These are phyloP conservation scores for Filosporella fistucella DNA, from an alignment of 495 filamentous ascomycete species.

Conservation along the genomic window DNA sequence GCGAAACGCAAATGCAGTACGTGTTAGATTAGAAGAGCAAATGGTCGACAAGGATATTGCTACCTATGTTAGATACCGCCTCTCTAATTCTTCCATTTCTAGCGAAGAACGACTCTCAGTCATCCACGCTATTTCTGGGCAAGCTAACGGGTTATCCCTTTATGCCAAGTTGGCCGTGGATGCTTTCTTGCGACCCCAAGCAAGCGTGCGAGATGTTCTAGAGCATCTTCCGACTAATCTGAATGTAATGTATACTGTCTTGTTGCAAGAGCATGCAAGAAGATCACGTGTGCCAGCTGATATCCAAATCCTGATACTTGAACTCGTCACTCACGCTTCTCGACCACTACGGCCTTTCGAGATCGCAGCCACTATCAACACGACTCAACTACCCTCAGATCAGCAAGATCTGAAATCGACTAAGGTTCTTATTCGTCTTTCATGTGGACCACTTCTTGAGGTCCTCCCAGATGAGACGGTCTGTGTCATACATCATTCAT, in stretches of 20 bases:
- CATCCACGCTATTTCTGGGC: not conserved
- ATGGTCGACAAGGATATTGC: slow-evolving; percentile 7
- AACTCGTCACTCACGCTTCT: slow-evolving; percentile 37
- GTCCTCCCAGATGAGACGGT: slow-evolving; percentile 46
- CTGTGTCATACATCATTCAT: slow-evolving; percentile 47
- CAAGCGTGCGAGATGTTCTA: not conserved
- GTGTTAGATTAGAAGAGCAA: slow-evolving; percentile 9
- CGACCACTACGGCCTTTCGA: slow-evolving; percentile 46
- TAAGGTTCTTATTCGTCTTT: slow-evolving; percentile 21
- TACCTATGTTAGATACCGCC: not conserved
- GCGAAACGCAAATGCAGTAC: slow-evolving; percentile 4
- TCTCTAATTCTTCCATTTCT: not conserved
- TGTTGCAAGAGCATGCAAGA: slow-evolving; percentile 33
- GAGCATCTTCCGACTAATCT: slow-evolving; percentile 28
- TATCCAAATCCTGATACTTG: slow-evolving; percentile 10
- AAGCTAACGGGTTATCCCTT: slow-evolving; percentile 32
- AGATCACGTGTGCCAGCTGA: slow-evolving; percentile 22
- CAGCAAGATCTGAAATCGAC: not conserved
- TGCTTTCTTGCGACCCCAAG: slow-evolving; percentile 7
- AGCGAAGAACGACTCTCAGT: not conserved
- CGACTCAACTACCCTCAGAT: slow-evolving; percentile 3
- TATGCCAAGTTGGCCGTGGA: slow-evolving; percentile 45
- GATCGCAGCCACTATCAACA: slow-evolving; percentile 30
- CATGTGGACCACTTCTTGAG: slow-evolving; percentile 46
- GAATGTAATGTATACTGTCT: slow-evolving; percentile 40